phyloP scores from a whole-genome alignment of 2,329 filamentous ascomycete genomes.

The Ceratocystis eucalypticola region DNA sequence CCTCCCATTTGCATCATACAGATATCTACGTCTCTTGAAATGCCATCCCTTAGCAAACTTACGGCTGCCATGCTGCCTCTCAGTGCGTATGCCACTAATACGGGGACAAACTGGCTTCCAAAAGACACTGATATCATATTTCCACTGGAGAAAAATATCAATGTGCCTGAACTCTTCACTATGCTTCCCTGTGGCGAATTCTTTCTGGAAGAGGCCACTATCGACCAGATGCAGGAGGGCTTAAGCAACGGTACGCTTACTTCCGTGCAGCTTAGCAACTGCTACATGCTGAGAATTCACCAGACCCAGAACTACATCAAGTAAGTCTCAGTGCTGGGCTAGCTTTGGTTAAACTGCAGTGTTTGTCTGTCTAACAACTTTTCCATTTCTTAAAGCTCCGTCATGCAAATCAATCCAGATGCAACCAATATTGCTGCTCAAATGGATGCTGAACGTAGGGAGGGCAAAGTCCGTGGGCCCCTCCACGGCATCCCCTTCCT shows the following conservation, averaged over 20 bases:
- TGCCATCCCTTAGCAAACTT: not conserved
- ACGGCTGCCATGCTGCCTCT: not conserved
- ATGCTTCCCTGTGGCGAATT: slow-evolving; percentile 50
- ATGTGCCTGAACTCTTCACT: slow-evolving; percentile 37
- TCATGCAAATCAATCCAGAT: slow-evolving; percentile 58
- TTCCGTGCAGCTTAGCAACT: slow-evolving; percentile 43
- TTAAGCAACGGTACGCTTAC: slow-evolving; percentile 43
- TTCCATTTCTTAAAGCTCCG: slow-evolving; percentile 29
- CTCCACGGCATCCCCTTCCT: slow-evolving; percentile 65
- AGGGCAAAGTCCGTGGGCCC: slow-evolving; percentile 44
- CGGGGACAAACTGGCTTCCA: not conserved
- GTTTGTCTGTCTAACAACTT: not conserved
- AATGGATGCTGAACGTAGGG: slow-evolving; percentile 46
- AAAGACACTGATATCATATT: slow-evolving; percentile 22
- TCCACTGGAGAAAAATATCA: slow-evolving; percentile 28
- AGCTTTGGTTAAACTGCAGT: not conserved
- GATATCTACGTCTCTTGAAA: not conserved
- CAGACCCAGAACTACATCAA: slow-evolving; percentile 54
- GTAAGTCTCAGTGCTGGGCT: slow-evolving; percentile 27
- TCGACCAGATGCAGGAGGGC: slow-evolving; percentile 50
- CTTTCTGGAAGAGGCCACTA: slow-evolving; percentile 54
- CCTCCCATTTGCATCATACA: not conserved
- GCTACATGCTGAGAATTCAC: slow-evolving; percentile 46
- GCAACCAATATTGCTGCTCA: slow-evolving; percentile 45
- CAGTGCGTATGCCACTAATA: not conserved